These are phyloP conservation scores for Toxoplasma gondii DNA, from an alignment of 169 alveolate species.

Conservation along the genomic window DNA sequence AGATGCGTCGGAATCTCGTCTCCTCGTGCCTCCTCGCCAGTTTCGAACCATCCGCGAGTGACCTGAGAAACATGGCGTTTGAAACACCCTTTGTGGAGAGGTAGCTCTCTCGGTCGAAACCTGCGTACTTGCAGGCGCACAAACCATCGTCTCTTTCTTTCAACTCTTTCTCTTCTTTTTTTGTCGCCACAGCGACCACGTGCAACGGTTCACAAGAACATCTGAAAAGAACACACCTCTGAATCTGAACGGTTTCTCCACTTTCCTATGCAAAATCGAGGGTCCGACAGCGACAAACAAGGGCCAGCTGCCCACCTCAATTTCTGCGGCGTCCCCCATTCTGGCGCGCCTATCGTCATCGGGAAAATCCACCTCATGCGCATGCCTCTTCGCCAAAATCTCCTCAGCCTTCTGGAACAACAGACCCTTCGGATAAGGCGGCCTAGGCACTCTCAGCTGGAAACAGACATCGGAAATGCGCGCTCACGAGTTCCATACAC, in stretches of 20 bases:
- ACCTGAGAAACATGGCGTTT: background rate
- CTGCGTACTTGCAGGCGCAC: background rate
- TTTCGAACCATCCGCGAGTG: constrained; percentile 36
- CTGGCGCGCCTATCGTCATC: background rate
- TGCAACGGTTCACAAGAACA: no score
- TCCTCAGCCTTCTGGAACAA: constrained; percentile 38
- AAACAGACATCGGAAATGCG: background rate
- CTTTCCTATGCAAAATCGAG: no score
- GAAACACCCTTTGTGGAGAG: background rate
- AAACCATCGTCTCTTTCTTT: background rate
- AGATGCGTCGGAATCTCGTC: constrained; percentile 26
- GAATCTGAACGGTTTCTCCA: no score
- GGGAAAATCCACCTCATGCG: background rate
- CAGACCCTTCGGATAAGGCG: constrained; percentile 23
- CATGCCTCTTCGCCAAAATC: background rate
- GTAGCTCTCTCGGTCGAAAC: background rate
- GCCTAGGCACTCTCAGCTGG: constrained; percentile 32
- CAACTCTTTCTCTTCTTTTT: background rate
- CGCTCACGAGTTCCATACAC: background rate
- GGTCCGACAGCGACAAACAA: background rate
- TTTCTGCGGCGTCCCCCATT: constrained; percentile 34
- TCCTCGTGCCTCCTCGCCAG: background rate
- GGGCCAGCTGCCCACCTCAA: background rate
- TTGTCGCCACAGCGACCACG: no score
- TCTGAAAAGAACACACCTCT: no score